Conservation (phyloP, 202 grass and related monocot genomes). For the Schoenoplectus tabernaemontani region DNA sequence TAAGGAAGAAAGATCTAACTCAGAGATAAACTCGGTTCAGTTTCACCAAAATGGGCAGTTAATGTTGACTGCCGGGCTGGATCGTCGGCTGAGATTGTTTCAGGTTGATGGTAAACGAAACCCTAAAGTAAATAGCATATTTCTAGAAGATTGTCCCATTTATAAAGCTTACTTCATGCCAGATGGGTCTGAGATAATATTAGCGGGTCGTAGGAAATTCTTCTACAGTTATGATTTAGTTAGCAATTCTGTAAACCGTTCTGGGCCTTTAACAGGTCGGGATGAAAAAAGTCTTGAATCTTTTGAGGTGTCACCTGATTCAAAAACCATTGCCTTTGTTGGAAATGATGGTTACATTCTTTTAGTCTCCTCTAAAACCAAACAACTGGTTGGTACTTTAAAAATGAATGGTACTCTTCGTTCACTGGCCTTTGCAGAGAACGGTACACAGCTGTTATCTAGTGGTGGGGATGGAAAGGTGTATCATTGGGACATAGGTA, state of each 20-base stretch:
- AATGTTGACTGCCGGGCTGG: conserved; percentile 59
- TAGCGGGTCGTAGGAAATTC: conserved; percentile 72
- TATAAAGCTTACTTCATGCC: conserved; percentile 63
- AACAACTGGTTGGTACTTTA: conserved; percentile 65
- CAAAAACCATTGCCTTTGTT: conserved; percentile 68
- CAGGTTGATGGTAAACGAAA: conserved; percentile 76
- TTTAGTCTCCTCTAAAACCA: conserved; percentile 73
- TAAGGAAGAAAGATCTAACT: conserved; percentile 49
- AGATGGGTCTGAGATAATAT: conserved; percentile 73
- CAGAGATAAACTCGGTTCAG: conserved; percentile 65
- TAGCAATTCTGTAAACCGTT: conserved; percentile 51
- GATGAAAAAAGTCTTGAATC: conserved; percentile 73
- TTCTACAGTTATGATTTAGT: conserved; percentile 85
- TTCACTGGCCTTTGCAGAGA: conserved; percentile 57
- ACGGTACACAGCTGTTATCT: conserved; percentile 52
- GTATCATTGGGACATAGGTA: conserved; percentile 83
- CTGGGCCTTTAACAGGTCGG: conserved; percentile 55
- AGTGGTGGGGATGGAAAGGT: conserved; percentile 64
- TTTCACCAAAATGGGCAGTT: conserved; percentile 80
- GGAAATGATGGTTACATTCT: conserved; percentile 83
- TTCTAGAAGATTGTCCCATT: conserved; percentile 51
- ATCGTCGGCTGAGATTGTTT: conserved; percentile 63
- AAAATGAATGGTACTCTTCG: conserved; percentile 80
- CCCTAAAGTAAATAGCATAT: conserved; percentile 68
- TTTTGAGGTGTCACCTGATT: conserved; percentile 88